Evolutionary conservation across 1,284 basidiomycete species (phyloP).

Genomic region (Peniophora sp.): DNA sequence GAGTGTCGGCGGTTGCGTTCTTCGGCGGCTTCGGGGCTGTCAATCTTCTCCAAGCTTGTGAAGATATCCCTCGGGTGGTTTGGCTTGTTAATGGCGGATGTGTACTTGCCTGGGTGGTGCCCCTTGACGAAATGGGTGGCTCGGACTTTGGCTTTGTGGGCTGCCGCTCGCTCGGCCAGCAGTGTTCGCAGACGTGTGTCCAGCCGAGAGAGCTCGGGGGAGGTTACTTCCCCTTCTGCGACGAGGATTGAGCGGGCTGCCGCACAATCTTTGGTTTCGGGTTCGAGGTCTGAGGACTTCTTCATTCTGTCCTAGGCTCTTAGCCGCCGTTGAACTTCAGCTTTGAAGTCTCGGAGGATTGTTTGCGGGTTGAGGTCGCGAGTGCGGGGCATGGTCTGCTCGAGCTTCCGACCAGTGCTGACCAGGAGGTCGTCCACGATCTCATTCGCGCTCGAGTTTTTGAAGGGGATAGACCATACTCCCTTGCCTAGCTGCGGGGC

Average conservation of each 20-base stretch:
- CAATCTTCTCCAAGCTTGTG: no score
- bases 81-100: not conserved
- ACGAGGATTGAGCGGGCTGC: not conserved
- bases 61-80: no score
- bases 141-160: not conserved
- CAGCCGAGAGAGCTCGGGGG: no score
- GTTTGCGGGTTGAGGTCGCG: not conserved
- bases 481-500: no score
- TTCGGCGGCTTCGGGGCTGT: no score
- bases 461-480: not conserved
- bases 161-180: not conserved
- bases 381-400: not conserved
- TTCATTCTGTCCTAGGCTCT: not conserved
- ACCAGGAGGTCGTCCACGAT: not conserved
- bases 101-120: not conserved
- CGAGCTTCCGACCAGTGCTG: not conserved
- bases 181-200: no score
- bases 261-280: not conserved
- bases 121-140: not conserved
- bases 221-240: no score
- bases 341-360: not conserved
- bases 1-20: no score
- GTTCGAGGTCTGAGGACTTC: not conserved
- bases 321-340: not conserved
- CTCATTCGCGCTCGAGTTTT: not conserved